Evolutionary conservation across 2,329 filamentous ascomycete species (phyloP), one percentile per base, ranked within the genome.

Genomic region (Hypoxylon sp.): DNA sequence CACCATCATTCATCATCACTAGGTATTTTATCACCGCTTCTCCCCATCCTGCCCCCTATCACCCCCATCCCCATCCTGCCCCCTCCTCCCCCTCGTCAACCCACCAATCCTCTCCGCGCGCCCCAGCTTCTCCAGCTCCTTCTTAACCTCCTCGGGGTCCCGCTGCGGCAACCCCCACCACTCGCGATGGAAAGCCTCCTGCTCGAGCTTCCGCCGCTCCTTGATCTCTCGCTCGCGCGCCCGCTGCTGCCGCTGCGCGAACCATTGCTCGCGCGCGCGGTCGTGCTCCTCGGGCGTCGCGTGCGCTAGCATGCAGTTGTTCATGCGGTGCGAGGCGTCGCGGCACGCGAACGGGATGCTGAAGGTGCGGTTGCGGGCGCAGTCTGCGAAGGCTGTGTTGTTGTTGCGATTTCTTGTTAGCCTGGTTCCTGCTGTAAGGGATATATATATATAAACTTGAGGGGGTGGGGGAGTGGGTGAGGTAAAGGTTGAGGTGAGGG

Each of bases 261-360:
- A 98, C 96, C 96, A 99, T 79, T 98, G 94, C 80, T 94, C 92
- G 57, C 96, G 86, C 70, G 96, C 96, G 24, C 89, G 90, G 82
- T 99, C 96, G 80, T 97, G 88, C 79, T 97, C 93, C 60, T 87
- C 89, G 70, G 90, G 92, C 71, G 93, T 97, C 61, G 95, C 94
- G 82, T 97, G 92, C 62, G 86, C 81, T 73, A 94, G 86, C 94
- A 99, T 98, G 84, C 96, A 99, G 68, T 84, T 86, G 83, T 99
- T 99, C 96, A 99, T 99, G 37, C 87, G 85, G 70, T 91, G 90
- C 76, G 94, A 92, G 77, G 94, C 87, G 53, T 86, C 82, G 59
- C 94, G 91, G 84, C 96, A 99, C 58, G 90, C 88, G 85, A 96
- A 98, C 11, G 94, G 92, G 65, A 96, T 92, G 63, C 91, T 94